A percentile compares a stretch with the other conserved stretches of the same genome.
phyloP scores from a whole-genome alignment of 2,329 filamentous ascomycete genomes.

The Pseudocercospora crystallina region DNA sequence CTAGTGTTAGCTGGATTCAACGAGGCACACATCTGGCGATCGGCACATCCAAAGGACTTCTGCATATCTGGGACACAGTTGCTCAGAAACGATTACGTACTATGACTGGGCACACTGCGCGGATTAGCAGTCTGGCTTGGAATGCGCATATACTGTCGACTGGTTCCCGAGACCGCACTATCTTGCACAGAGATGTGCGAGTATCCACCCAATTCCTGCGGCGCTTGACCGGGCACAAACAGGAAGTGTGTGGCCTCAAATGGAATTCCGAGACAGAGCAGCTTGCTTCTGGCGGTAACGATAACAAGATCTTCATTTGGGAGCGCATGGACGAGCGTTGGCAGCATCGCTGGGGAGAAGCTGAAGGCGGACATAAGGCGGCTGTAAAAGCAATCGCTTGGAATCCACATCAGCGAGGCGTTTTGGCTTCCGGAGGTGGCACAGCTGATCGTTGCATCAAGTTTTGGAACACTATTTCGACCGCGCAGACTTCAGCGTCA shows the following conservation, averaged over 20 bases:
- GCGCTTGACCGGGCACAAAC: constrained; percentile 90
- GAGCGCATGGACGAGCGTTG: constrained; percentile 92
- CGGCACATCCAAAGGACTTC: constrained; percentile 88
- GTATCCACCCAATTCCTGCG: constrained; percentile 86
- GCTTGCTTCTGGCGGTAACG: constrained; percentile 91
- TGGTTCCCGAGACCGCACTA: constrained; percentile 86
- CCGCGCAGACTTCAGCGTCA: constrained; percentile 38
- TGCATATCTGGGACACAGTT: constrained; percentile 97
- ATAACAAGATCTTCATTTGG: constrained; percentile 99
- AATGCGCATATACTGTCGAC: constrained; percentile 97
- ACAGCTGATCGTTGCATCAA: constrained; percentile 96
- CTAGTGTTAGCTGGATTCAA: constrained; percentile 98
- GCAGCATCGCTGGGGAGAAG: constrained; percentile 89
- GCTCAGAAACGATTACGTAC: constrained; percentile 80
- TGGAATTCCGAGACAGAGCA: constrained; percentile 98
- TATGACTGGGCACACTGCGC: constrained; percentile 93
- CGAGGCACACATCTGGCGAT: constrained; percentile 90
- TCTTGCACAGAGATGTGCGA: constrained; percentile 93
- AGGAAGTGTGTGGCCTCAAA: constrained; percentile 93
- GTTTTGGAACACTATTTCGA: constrained; percentile 81
- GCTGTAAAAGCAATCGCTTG: constrained; percentile 97
- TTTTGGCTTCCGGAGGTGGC: constrained; percentile 93
- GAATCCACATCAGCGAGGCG: constrained; percentile 91
- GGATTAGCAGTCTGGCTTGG: constrained; percentile 93
- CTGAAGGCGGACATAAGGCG: constrained; percentile 91